Base-by-base conservation (phyloP, 169 alveolate genomes). In the Eimeria sp. region DNA sequence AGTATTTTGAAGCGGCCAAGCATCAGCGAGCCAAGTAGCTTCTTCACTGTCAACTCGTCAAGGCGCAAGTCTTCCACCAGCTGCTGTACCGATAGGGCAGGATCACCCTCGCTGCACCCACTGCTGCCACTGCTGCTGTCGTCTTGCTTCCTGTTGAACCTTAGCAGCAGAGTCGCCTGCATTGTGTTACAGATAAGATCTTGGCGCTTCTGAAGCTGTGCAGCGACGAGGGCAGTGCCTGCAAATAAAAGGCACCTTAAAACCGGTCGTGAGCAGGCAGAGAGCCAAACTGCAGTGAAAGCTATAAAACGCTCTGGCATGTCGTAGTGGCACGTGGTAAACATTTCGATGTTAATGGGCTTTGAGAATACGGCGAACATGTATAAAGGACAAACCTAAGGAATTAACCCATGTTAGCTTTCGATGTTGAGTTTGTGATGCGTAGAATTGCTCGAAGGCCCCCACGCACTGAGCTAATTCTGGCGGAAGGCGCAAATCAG, bases 321-420 rank as follows among this genome's bases (percentile, higher is more conserved):
- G 52, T 1, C 25, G 25, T 58, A 30, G 49, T 52, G 46, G 83
- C 60, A 58, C 30, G 52, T n/a, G 4, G 52, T 8, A 23, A 46
- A 11, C 14, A 46, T 6, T 11, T 3, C 54, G 56, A 27, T 30
- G 10, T 20, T 27, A 80, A n/a, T 4, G 30, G 43, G 91, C 18
- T 85, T 33, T 40, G 16, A 30, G 52, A 46, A 9, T 20, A 33
- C 68, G 54, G 52, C 6, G 30, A 20, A 25, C 54, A 58, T 27
- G 58, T 64, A 25, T 23, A 74, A 74, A 2, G 27, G 97, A 82
- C 97, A 76, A 88, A 52, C 99, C 99, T 66, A 97, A 96, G 43
- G 97, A 83, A 68, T 97, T 98, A 88, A 98, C 96, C 99, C 99
- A 98, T 33, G 98, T 95, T n/a, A 98, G 97, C 74, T 97, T 97